Percentiles rank a stretch among this genome's conserved stretches.
Evolutionary conservation across 306 rosid genomes (phyloP).

Genomic region (Vigna trinervia): DNA sequence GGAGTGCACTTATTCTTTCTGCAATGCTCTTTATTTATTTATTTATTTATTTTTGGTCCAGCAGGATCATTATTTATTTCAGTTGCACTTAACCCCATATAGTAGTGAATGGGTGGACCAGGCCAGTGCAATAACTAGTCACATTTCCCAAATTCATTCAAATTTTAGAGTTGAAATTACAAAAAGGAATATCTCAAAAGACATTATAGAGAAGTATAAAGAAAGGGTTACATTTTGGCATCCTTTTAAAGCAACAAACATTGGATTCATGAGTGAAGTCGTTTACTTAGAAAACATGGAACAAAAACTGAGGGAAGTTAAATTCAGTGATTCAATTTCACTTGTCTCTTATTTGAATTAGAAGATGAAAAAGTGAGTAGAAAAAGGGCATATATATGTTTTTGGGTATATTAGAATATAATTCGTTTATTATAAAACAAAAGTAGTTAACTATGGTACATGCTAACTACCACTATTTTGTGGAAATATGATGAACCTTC

Average conservation of each 20-base stretch:
- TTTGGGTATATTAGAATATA: too few relatives aligned
- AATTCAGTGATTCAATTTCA: too few relatives aligned
- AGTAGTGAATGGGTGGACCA: constrained; percentile 8
- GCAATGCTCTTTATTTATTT: background rate
- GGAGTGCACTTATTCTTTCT: constrained; percentile 38
- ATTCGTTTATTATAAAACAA: too few relatives aligned
- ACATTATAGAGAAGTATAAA: background rate
- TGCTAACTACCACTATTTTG: too few relatives aligned
- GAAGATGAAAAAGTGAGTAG: too few relatives aligned
- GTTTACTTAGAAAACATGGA: background rate
- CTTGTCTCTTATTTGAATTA: background rate
- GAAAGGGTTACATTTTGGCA: background rate
- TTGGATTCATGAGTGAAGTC: background rate
- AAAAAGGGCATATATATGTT: background rate
- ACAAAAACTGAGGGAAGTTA: background rate
- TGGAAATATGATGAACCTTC: too few relatives aligned
- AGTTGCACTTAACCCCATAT: constrained; percentile 13
- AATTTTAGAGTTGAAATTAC: background rate
- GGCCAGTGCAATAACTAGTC: constrained; percentile 24
- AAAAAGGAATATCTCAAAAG: background rate
- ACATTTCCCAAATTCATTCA: constrained; percentile 16
- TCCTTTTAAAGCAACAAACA: background rate
- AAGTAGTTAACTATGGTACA: too few relatives aligned
- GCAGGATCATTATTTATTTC: background rate
- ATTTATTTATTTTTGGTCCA: constrained; percentile 10